These are phyloP conservation scores for Toxoplasma gondii DNA, from an alignment of 169 alveolate genomes.

Conservation along the genomic window DNA sequence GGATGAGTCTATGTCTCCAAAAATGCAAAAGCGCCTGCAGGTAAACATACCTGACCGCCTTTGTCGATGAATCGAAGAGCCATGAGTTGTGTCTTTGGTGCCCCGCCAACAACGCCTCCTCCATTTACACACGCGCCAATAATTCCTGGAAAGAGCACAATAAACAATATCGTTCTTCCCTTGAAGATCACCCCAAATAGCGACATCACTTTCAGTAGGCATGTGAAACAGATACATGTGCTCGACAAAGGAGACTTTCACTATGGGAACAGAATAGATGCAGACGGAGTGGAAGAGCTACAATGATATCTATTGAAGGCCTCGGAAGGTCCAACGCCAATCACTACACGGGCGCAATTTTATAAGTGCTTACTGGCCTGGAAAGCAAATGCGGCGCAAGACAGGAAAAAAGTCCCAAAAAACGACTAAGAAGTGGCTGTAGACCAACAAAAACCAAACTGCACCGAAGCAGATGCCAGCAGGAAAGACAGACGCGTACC, in stretches of 20 bases:
- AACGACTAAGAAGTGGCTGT: background rate
- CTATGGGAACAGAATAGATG: too few relatives aligned
- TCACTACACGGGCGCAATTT: too few relatives aligned
- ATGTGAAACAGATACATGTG: too few relatives aligned
- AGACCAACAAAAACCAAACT: background rate
- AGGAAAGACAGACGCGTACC: conserved; percentile 29
- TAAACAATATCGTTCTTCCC: too few relatives aligned
- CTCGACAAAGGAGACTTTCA: too few relatives aligned
- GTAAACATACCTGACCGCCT: conserved; percentile 41
- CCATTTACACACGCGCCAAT: conserved; percentile 26
- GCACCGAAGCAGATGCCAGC: background rate
- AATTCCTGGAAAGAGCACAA: background rate
- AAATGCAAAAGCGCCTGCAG: background rate
- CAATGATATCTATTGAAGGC: too few relatives aligned
- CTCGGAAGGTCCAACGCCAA: too few relatives aligned
- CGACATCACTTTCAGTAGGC: background rate
- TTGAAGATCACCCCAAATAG: background rate
- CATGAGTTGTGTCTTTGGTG: conserved; percentile 55
- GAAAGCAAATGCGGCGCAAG: too few relatives aligned
- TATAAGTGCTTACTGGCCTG: too few relatives aligned
- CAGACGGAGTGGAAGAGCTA: too few relatives aligned
- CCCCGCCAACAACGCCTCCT: conserved; percentile 20
- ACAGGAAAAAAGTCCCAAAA: too few relatives aligned
- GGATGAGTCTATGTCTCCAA: background rate
- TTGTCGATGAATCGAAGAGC: conserved; percentile 68